A percentile compares a stretch with the other conserved stretches of the same genome.
Conservation (phyloP, 495 filamentous ascomycete genomes). For the Choiromyces venosus region DNA sequence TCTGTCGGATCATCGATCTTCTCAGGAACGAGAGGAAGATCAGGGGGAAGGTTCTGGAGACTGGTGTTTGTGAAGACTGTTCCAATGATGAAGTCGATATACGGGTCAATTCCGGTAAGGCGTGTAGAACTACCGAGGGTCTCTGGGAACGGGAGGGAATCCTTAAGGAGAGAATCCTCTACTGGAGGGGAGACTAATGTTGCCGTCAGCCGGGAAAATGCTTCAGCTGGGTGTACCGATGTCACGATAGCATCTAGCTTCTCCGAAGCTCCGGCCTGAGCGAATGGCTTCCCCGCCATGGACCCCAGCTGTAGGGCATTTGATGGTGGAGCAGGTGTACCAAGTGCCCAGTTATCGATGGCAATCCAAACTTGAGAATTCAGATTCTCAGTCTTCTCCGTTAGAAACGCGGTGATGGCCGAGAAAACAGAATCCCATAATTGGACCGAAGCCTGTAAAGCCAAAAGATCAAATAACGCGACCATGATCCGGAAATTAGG, state of each 20-base stretch:
- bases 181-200: slow-evolving; percentile 59
- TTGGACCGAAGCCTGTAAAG: slow-evolving; percentile 37
- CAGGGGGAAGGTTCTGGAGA: slow-evolving; percentile 36
- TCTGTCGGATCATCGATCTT: slow-evolving; percentile 37
- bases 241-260: slow-evolving; percentile 39
- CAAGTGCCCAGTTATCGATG: slow-evolving; percentile 39
- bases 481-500: slow-evolving; percentile 28
- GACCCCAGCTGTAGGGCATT: slow-evolving; percentile 27
- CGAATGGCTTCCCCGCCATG: slow-evolving; percentile 29
- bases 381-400: slow-evolving; percentile 31
- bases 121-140: slow-evolving; percentile 71
- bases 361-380: slow-evolving; percentile 37
- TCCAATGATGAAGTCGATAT: slow-evolving; percentile 81
- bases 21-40: slow-evolving; percentile 25
- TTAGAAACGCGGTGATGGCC: slow-evolving; percentile 39
- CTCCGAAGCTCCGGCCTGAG: slow-evolving; percentile 33
- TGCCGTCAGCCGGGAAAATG: slow-evolving; percentile 69
- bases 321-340: slow-evolving; percentile 20
- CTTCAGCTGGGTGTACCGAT: slow-evolving; percentile 50
- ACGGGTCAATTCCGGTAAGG: slow-evolving; percentile 81
- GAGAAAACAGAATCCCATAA: slow-evolving; percentile 42
- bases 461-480: slow-evolving; percentile 37
- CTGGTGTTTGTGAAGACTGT: slow-evolving; percentile 38
- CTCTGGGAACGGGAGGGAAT: slow-evolving; percentile 81
- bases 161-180: slow-evolving; percentile 56